A percentile compares a stretch with the other conserved stretches of the same genome.
phyloP scores from a whole-genome alignment of 805 yeast genomes.

The Kodamaea restingae region DNA sequence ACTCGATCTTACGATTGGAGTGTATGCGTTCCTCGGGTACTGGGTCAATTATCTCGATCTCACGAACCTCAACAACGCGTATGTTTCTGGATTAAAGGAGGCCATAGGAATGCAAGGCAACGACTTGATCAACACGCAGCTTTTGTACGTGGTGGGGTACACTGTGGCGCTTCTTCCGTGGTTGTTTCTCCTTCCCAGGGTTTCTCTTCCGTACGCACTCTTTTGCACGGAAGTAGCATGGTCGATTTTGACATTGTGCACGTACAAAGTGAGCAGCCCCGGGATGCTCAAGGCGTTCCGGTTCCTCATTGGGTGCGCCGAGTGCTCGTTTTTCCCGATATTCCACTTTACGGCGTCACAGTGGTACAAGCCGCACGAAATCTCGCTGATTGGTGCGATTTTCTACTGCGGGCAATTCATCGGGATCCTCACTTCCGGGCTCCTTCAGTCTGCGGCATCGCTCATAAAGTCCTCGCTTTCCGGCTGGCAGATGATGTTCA shows the following conservation, averaged over 20 bases:
- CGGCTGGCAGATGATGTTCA: constrained; percentile 24
- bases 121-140: constrained; percentile 22
- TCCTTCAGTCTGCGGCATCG: constrained; percentile 21
- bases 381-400: constrained; percentile 21
- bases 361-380: constrained; percentile 23
- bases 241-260: constrained; percentile 18
- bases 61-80: constrained; percentile 22
- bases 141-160: constrained; percentile 19
- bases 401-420: constrained; percentile 29
- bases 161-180: constrained; percentile 21
- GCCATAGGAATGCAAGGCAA: constrained; percentile 19
- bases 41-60: constrained; percentile 23
- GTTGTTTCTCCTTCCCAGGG: constrained; percentile 18
- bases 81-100: constrained; percentile 19
- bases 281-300: constrained; percentile 18
- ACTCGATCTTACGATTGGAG: constrained; percentile 20
- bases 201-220: constrained; percentile 19
- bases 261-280: constrained; percentile 14
- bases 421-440: constrained; percentile 27
- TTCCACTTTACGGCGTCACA: constrained; percentile 25
- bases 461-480: background rate
- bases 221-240: constrained; percentile 19
- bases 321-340: constrained; percentile 24
- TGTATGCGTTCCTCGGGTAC: constrained; percentile 22
- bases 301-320: constrained; percentile 21